Evolutionary conservation across 345 rosid species (phyloP), one percentile per base, ranked within the genome.

Genomic region (Camelina hispida): DNA sequence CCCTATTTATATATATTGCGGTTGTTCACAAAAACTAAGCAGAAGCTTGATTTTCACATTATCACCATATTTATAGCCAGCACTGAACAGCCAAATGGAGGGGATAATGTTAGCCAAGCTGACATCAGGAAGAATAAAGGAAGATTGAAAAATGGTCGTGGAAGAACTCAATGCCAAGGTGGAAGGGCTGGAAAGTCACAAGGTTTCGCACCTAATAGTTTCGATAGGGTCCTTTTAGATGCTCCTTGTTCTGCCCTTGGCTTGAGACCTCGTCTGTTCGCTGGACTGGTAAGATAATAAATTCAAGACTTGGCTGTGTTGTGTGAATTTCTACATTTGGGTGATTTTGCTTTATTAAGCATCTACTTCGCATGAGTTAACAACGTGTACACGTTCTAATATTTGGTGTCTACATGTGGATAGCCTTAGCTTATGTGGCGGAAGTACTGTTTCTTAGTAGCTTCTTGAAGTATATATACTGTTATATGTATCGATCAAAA

Each of bases 211-310:
- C 97, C 97, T 47, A 78, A 84, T 65, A 92, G 97, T 83, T 95
- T 95, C 62, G 98, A 95, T 80, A 80, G 99, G 23, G 94, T 92
- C 51, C 96, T 95, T 78, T 91, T 95, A 50, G 99, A 95, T 74
- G 97, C 97, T 79, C 99, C 99, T n/a, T 95, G 99, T 72, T 92
- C 99, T 75, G 98, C 99, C 80, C 99, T 95, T 80, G 98, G 98
- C 69, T 83, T 92, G 85, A 85, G 99, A 75, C 99, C 99, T 66
- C 84, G 98, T 51, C 91, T 95, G 60, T 95, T 89, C 76, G 83
- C 89, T 74, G 90, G 87, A 53, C 86, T 92, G 98, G 99, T 95
- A 87, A 30, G 82, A 62, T 34, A 1, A 1, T 23, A 23, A 52
- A 50, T 40, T 20, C 60, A 16, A 54, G 34, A 58, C 50, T 25